phyloP scores from a whole-genome alignment of 768 basidiomycete species.

The Tremella yokohamensis region DNA sequence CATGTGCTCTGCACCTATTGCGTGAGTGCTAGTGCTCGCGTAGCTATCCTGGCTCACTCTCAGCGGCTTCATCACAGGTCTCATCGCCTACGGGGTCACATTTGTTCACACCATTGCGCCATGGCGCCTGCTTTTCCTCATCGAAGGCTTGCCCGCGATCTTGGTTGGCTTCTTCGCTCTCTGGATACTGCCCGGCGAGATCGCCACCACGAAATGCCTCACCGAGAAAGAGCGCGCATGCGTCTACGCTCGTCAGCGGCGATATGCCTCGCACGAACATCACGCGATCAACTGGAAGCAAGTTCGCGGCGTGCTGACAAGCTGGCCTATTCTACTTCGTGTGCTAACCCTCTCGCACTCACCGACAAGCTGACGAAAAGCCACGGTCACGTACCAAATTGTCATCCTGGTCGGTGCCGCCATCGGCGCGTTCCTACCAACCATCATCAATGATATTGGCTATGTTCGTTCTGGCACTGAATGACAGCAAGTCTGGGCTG shows the following conservation, averaged over 20 bases:
- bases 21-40: conserved; percentile 1
- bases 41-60: no score
- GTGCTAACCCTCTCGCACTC: neutral
- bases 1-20: conserved; percentile 3
- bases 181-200: conserved; percentile 33
- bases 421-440: conserved; percentile 24
- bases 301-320: conserved; percentile 8
- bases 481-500: neutral
- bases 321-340: conserved; percentile 25
- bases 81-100: conserved; percentile 75
- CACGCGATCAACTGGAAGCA: conserved; percentile 31
- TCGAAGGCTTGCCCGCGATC: conserved; percentile 53
- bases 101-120: conserved; percentile 56
- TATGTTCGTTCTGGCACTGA: conserved; percentile 2
- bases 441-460: conserved; percentile 20
- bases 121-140: conserved; percentile 60
- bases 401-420: conserved; percentile 21
- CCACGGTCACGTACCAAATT: conserved; percentile 8
- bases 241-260: conserved; percentile 9
- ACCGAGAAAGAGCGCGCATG: conserved; percentile 23
- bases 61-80: conserved; percentile 51
- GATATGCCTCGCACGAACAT: conserved; percentile 6
- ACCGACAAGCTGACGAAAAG: neutral
- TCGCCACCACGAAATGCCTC: conserved; percentile 5
- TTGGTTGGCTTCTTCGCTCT: conserved; percentile 55